phyloP scores from a whole-genome alignment of 2,329 filamentous ascomycete species.

The Stagonosporopsis chrysanthemi region DNA sequence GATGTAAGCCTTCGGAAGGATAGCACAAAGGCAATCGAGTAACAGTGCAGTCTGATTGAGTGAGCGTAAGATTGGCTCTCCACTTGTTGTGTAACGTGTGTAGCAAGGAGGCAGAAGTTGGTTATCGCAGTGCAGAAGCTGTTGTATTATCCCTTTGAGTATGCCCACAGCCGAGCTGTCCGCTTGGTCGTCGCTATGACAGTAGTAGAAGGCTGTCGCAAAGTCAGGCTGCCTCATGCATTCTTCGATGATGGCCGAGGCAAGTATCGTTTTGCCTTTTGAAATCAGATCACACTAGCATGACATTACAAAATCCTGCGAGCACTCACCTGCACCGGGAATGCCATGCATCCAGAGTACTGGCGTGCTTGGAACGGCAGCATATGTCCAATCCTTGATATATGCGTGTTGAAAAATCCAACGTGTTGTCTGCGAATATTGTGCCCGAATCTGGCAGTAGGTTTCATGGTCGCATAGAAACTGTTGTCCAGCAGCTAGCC shows the following conservation, averaged over 20 bases:
- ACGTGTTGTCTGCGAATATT: conserved; percentile 22
- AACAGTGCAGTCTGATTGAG: conserved; percentile 24
- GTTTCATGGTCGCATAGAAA: conserved; percentile 22
- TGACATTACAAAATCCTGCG: no score
- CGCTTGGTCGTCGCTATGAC: conserved; percentile 26
- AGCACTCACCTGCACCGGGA: conserved; percentile 33
- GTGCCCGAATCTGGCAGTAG: conserved; percentile 13
- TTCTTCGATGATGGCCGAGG: conserved; percentile 35
- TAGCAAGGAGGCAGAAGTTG: conserved; percentile 26
- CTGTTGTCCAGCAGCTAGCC: conserved; percentile 27
- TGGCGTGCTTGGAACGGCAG: conserved; percentile 15
- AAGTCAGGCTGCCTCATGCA: conserved; percentile 8
- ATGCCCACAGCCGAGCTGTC: conserved; percentile 25
- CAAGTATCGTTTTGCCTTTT: conserved; percentile 40
- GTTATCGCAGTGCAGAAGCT: conserved; percentile 26
- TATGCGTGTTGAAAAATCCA: conserved; percentile 33
- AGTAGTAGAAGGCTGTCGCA: conserved; percentile 35
- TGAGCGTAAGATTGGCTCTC: conserved; percentile 28
- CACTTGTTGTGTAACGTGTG: conserved; percentile 19
- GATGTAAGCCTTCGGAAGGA: conserved; percentile 29
- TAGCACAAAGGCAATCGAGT: conserved; percentile 30
- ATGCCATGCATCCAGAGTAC: conserved; percentile 31
- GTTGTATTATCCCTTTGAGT: conserved; percentile 27
- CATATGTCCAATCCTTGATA: conserved; percentile 29
- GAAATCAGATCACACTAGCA: background rate